Evolutionary conservation across 495 filamentous ascomycete species (phyloP).

Genomic region (Amniculicola lignicola): DNA sequence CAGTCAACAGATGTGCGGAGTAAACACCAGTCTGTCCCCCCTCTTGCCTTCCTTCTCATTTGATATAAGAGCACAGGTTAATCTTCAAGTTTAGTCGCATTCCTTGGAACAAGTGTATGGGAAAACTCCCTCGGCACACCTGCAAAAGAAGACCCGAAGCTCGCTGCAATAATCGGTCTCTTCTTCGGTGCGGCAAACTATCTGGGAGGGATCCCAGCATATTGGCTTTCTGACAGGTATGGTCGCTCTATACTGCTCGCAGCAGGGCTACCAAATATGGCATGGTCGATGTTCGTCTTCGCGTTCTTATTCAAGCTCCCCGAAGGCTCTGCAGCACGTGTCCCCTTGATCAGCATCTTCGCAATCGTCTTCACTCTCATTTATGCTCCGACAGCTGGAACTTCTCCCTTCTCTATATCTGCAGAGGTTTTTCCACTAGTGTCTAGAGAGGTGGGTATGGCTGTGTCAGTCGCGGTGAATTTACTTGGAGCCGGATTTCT

Average conservation of each 20-base stretch:
- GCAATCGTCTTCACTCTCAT: constrained; percentile 10
- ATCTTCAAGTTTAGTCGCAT: not conserved
- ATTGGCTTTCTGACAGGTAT: constrained; percentile 14
- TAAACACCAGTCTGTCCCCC: not conserved
- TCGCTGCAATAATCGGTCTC: constrained; percentile 6
- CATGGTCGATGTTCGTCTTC: constrained; percentile 18
- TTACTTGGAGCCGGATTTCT: constrained; percentile 8
- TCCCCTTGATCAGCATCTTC: constrained; percentile 3
- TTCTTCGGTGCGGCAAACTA: constrained; percentile 13
- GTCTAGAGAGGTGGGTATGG: constrained; percentile 15
- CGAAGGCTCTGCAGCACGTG: not conserved
- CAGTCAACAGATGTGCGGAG: constrained; percentile 1
- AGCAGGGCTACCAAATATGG: constrained; percentile 10
- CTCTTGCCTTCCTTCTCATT: not conserved
- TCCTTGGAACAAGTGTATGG: constrained; percentile 13
- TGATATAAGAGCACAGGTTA: not conserved
- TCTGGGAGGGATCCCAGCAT: constrained; percentile 6
- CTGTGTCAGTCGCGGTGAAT: constrained; percentile 9
- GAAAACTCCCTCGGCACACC: not conserved
- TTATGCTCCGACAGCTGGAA: constrained; percentile 18
- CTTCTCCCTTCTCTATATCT: constrained; percentile 7
- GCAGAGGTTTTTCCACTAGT: constrained; percentile 15
- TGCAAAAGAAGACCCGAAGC: not conserved
- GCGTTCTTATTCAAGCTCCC: constrained; percentile 9
- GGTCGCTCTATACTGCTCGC: constrained; percentile 12